phyloP scores from a whole-genome alignment of 2,329 filamentous ascomycete species.

The Magnaporthiopsis incrustans region DNA sequence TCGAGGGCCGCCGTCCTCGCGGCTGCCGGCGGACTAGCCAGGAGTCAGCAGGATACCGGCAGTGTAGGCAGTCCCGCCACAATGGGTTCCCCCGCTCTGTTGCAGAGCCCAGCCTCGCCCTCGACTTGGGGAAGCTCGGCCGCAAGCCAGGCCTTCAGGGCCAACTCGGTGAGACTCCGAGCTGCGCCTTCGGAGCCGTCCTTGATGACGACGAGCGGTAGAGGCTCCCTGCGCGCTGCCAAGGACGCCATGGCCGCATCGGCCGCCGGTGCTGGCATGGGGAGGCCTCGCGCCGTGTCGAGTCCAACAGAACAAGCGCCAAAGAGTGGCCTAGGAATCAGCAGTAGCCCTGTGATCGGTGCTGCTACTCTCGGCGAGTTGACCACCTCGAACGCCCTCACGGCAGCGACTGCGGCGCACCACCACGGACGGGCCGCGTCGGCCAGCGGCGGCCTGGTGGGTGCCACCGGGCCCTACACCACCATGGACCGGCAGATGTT shows the following conservation, averaged over 20 bases:
- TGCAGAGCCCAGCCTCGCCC: slow-evolving; percentile 24
- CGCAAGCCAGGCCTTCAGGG: slow-evolving; percentile 44
- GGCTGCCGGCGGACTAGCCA: slow-evolving; percentile 12
- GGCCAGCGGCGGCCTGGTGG: slow-evolving; percentile 41
- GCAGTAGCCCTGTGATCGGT: neutral
- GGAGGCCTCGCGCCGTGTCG: slow-evolving; percentile 56
- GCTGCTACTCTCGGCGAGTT: neutral
- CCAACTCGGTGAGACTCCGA: slow-evolving; percentile 15
- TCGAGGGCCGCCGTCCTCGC: slow-evolving; percentile 70
- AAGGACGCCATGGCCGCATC: slow-evolving; percentile 56
- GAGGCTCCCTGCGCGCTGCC: slow-evolving; percentile 65
- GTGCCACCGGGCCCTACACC: slow-evolving; percentile 58
- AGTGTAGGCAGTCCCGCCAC: slow-evolving; percentile 20
- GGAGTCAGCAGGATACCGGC: slow-evolving; percentile 21
- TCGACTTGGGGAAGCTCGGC: slow-evolving; percentile 56
- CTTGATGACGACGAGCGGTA: slow-evolving; percentile 32
- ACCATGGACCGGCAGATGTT: slow-evolving; percentile 70
- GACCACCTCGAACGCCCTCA: slow-evolving; percentile 58
- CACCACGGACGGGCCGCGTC: slow-evolving; percentile 39
- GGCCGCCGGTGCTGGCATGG: slow-evolving; percentile 27
- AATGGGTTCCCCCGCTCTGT: slow-evolving; percentile 39
- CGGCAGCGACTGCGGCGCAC: slow-evolving; percentile 63
- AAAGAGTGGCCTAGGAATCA: slow-evolving; percentile 20
- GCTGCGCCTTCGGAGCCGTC: slow-evolving; percentile 21
- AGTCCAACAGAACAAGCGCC: slow-evolving; percentile 31